phyloP scores from a whole-genome alignment of 768 basidiomycete genomes.

The Termitomyces sp. region DNA sequence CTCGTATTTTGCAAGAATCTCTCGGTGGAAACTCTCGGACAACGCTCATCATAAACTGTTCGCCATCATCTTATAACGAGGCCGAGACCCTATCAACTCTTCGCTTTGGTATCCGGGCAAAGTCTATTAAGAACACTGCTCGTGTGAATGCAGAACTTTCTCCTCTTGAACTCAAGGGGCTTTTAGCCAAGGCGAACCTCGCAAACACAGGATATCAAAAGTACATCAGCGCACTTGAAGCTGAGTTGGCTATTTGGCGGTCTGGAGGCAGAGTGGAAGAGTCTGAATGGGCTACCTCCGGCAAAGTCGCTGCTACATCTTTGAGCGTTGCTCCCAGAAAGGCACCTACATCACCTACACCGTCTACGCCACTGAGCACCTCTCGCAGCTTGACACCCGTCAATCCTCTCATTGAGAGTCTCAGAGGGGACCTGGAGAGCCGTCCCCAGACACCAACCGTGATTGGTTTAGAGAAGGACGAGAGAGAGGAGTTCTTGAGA shows the following conservation, averaged over 20 bases:
- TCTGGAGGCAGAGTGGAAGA: conserved; percentile 81
- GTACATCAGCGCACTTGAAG: conserved; percentile 86
- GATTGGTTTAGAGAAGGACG: conserved; percentile 88
- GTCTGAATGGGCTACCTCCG: conserved; percentile 71
- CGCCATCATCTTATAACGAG: conserved; percentile 96
- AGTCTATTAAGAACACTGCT: conserved; percentile 99
- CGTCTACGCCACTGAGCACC: conserved; percentile 47
- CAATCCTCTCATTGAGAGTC: conserved; percentile 65
- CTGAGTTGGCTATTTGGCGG: conserved; percentile 88
- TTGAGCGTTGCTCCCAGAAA: conserved; percentile 55
- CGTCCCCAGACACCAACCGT: conserved; percentile 92
- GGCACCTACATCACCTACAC: conserved; percentile 57
- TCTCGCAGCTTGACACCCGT: conserved; percentile 67
- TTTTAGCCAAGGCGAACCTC: conserved; percentile 84
- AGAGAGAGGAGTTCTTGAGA: conserved; percentile 93
- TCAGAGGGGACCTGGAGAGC: conserved; percentile 70
- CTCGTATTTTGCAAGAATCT: conserved; percentile 98
- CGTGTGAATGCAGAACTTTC: conserved; percentile 98
- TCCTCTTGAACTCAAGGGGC: conserved; percentile 89
- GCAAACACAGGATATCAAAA: conserved; percentile 80
- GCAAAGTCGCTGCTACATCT: conserved; percentile 47
- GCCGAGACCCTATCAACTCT: conserved; percentile 93
- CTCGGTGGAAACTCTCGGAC: conserved; percentile 92
- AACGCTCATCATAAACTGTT: conserved; percentile 99
- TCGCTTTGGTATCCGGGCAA: conserved; percentile 99